Base-by-base conservation (phyloP, 768 basidiomycete species). In the Gloeophyllum trabeum region DNA sequence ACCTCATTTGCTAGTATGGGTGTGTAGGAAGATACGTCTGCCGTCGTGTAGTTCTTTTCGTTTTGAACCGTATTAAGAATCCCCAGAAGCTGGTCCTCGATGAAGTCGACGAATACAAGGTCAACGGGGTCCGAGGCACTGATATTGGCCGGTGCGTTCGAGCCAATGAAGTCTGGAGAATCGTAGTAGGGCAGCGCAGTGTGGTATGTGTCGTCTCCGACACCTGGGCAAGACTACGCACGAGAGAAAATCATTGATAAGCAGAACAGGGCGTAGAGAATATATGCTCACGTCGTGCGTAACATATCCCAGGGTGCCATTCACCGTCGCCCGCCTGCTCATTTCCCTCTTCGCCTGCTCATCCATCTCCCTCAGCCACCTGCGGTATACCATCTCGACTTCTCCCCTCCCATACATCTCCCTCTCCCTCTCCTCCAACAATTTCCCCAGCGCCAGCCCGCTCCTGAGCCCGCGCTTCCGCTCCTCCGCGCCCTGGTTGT, bases 91-190 rank as follows among this genome's bases (percentile, higher is more conserved):
- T 73, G 61, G 4, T 51, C 42, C 51, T 69, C 62, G 52, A 87
- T 76, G 57, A 86, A 89, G 55, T 79, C 66, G 37, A 81, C 66
- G 55, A 88, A 90, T 24, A 89, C 78, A 18, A 90, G 69, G 50
- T 90, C 87, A 46, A 90, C 66, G 0, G 62, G 62, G 0, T 74
- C 66, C 41, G 68, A 63, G 41, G 63, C 63, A 0, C 72, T 46
- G 12, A 76, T 68, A 19, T 62, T 54, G 2, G 28, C 28, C 7
- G 82, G 79, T 2, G 72, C 54, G 21, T 64, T 57, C 0, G 79
- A 80, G 13, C 65, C 66, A 44, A 86, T 67, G 53, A 77, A 87
- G 51, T 70, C 65, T 0, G 81, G 81, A 2, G 62, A 46, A 4
- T 55, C 41, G 57, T 70, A 73, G 58, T 70, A 73, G 3, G 80